Base-by-base conservation (phyloP, 164 flowering plant species). In the Chimonanthus salicifolius region DNA sequence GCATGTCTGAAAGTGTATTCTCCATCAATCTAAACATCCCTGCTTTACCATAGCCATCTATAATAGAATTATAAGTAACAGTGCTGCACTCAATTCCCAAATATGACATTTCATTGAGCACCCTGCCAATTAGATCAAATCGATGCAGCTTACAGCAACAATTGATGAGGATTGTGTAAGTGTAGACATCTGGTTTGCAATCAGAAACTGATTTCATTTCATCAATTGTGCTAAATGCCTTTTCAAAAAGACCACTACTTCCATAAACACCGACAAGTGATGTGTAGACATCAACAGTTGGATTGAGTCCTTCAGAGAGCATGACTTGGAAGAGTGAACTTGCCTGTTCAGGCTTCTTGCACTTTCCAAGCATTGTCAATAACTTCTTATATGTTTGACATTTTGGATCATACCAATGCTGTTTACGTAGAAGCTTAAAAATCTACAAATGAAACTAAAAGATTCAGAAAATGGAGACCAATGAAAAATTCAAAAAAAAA, bases 31-130 rank as follows among this genome's bases (percentile, higher is more conserved):
- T 91, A 80, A 93, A 86, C 87, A 83, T 82, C 75, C 81, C 81
- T 71, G 92, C 94, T 71, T 91, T 95, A n/a, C 99, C 99, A 81
- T 89, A 95, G 71, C 98, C 99, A 84, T 95, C 89, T 67, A 95
- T 87, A 6, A 95, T 79, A 64, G 88, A 86, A 79, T 95, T 95
- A 74, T 87, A 90, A 4, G 89, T 95, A 16, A 90, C 92, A 4
- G 81, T 78, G 77, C 74, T 88, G 71, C 85, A 88, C 58, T 75
- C 81, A 58, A 95, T 76, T 16, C 93, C 91, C 73, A 85, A 74
- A 77, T 83, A 86, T 33, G 87, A 83, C 98, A 95, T 95, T 73
- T 95, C 94, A 67, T 74, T 75, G 45, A 91, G 83, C 48, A 90
- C 74, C 7, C 58, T 66, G 6, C 62, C 7, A 71, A 90, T 81